A percentile compares a stretch with the other conserved stretches of the same genome.
Conservation (phyloP, 352 stramenopile species). For the Phytophthora quininea region DNA sequence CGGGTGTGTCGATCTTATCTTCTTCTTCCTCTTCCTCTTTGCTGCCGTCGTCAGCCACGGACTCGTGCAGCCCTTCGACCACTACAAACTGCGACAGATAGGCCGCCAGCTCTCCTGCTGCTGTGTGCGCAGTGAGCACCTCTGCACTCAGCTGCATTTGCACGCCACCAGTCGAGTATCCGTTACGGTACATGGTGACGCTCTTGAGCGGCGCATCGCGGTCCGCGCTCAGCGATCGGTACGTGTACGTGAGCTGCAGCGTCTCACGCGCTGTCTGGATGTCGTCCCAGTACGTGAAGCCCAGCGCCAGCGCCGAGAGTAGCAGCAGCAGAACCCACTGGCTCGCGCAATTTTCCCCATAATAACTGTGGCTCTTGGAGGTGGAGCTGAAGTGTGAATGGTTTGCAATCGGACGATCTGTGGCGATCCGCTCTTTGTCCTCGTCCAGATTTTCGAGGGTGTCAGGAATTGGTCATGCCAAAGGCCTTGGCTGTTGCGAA, state of each 20-base stretch:
- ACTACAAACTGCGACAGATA: slow-evolving; percentile 84
- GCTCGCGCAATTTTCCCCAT: slow-evolving; percentile 60
- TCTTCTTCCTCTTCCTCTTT: slow-evolving; percentile 28
- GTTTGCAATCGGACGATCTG: no score
- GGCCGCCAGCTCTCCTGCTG: slow-evolving; percentile 59
- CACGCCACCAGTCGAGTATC: slow-evolving; percentile 77
- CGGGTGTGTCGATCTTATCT: slow-evolving; percentile 14
- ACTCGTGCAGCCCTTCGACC: slow-evolving; percentile 58
- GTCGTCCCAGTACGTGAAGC: slow-evolving; percentile 60
- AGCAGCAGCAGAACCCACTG: slow-evolving; percentile 46
- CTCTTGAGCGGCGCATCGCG: slow-evolving; percentile 51
- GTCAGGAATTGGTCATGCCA: no score
- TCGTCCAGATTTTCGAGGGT: no score
- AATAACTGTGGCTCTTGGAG: slow-evolving; percentile 8
- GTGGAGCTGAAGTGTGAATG: slow-evolving; percentile 17
- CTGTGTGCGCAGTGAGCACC: slow-evolving; percentile 55
- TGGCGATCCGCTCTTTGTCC: not conserved
- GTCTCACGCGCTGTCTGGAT: slow-evolving; percentile 48
- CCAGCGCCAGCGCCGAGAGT: slow-evolving; percentile 43
- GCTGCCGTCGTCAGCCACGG: slow-evolving; percentile 19
- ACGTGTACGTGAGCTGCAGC: slow-evolving; percentile 68
- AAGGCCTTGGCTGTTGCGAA: no score
- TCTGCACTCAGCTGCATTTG: slow-evolving; percentile 70
- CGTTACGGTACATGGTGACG: slow-evolving; percentile 83
- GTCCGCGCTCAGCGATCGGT: slow-evolving; percentile 54